phyloP scores from a whole-genome alignment of 768 basidiomycete genomes.

The Sutorius australiensis region DNA sequence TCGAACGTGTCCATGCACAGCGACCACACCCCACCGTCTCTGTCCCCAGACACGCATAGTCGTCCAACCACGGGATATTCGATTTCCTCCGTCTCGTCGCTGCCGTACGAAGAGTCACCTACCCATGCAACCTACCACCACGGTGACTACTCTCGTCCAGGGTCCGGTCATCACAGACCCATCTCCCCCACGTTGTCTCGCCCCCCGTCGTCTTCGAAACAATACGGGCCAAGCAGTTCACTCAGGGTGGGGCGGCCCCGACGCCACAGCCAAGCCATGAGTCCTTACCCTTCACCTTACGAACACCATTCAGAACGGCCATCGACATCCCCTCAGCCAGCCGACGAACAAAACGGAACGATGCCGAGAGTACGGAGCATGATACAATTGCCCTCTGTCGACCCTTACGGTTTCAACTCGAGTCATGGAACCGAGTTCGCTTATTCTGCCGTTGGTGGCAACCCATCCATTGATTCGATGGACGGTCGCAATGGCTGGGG shows the following conservation, averaged over 20 bases:
- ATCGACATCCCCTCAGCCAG: slow-evolving; percentile 68
- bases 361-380: slow-evolving; percentile 80
- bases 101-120: slow-evolving; percentile 62
- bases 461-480: slow-evolving; percentile 35
- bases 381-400: slow-evolving; percentile 74
- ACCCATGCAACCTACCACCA: slow-evolving; percentile 38
- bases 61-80: slow-evolving; percentile 85
- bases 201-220: slow-evolving; percentile 63
- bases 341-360: slow-evolving; percentile 42
- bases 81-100: slow-evolving; percentile 74
- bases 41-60: slow-evolving; percentile 70
- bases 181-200: slow-evolving; percentile 64
- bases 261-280: slow-evolving; percentile 83
- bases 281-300: slow-evolving; percentile 83
- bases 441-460: slow-evolving; percentile 60
- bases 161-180: slow-evolving; percentile 65
- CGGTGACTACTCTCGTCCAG: slow-evolving; percentile 65
- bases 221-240: slow-evolving; percentile 46
- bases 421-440: slow-evolving; percentile 71
- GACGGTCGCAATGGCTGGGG: slow-evolving; percentile 45
- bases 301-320: slow-evolving; percentile 64
- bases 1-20: slow-evolving; percentile 65
- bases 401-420: slow-evolving; percentile 62
- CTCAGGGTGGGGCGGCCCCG: slow-evolving; percentile 69
- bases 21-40: slow-evolving; percentile 62